Evolutionary conservation across 2,329 filamentous ascomycete species (phyloP), one percentile per base, ranked within the genome.

Genomic region (Pyricularia sp.): DNA sequence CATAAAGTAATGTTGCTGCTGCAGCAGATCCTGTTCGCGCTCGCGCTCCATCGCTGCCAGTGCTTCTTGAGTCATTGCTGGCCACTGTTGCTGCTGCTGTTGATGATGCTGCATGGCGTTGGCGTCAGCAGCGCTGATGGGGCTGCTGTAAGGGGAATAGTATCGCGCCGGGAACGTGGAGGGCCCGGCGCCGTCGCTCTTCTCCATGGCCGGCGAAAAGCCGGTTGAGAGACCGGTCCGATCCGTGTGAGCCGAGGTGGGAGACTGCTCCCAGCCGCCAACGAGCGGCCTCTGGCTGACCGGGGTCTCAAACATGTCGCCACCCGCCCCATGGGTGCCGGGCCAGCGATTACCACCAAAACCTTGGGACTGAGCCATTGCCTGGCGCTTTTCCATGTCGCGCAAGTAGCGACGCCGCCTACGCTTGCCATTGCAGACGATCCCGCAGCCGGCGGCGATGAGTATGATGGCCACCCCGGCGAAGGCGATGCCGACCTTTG

Each of bases 131-230:
- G 78, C 82, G 68, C 80, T 85, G 70, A 86, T 80, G 0, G 87
- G 87, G 59, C 85, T 87, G 25, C 80, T 81, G 73, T 89, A 89
- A 0, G 87, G 87, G 3, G 85, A 88, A 71, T 87, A 83, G 76
- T 88, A 86, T 7, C 79, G 81, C 0, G 79, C 77, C 12, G 71
- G 79, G 71, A 71, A 68, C 70, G 36, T 36, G 65, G 70, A 68
- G 11, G 66, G 66, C n/a, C 66, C 66, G 28, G 66, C 66, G 11
- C n/a, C 58, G 69, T 65, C 63, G 70, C 58, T 68, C 25, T 69
- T 64, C 67, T 68, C 68, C 20, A 33, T 36, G 81, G 66, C 58
- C 23, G 66, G 66, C 26, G 66, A 68, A 10, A 68, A 59, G 7
- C 66, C 66, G 12, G 66, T 68, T n/a, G 66, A 68, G 6, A 66